Percentiles rank a stretch among this genome's conserved stretches.
phyloP scores from a whole-genome alignment of 2,329 filamentous ascomycete genomes.

The Penicillium sclerotigenum region DNA sequence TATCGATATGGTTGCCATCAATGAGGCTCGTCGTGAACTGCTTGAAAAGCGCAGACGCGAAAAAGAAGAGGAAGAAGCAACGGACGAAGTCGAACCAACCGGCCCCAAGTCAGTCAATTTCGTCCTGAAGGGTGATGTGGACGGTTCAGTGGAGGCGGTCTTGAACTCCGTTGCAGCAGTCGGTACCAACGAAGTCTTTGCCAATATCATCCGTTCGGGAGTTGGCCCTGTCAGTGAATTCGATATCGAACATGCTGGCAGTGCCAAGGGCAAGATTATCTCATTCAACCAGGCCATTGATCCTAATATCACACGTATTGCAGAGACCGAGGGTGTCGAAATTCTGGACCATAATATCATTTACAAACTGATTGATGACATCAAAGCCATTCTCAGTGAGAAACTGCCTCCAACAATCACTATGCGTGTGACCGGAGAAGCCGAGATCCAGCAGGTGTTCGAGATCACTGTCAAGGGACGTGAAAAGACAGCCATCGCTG shows the following conservation, averaged over 20 bases:
- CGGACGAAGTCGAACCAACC: constrained; percentile 36
- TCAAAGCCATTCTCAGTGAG: constrained; percentile 61
- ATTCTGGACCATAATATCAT: constrained; percentile 77
- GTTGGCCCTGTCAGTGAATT: constrained; percentile 79
- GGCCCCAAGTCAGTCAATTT: constrained; percentile 67
- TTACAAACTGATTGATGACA: constrained; percentile 50
- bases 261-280: constrained; percentile 71
- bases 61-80: constrained; percentile 34
- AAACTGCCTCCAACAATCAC: constrained; percentile 65
- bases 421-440: constrained; percentile 77
- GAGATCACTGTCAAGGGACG: constrained; percentile 74
- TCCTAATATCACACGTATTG: constrained; percentile 64
- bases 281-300: constrained; percentile 79
- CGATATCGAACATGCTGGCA: constrained; percentile 82
- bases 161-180: constrained; percentile 71
- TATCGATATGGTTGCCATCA: constrained; percentile 72
- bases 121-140: constrained; percentile 87
- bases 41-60: constrained; percentile 49
- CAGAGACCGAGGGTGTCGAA: constrained; percentile 67
- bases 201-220: constrained; percentile 71
- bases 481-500: constrained; percentile 72
- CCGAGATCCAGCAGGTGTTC: constrained; percentile 79
- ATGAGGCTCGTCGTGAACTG: constrained; percentile 62
- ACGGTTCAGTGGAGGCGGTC: constrained; percentile 89
- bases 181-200: constrained; percentile 78